Conservation (phyloP, 352 stramenopile species). For the Lagenidium giganteum region DNA sequence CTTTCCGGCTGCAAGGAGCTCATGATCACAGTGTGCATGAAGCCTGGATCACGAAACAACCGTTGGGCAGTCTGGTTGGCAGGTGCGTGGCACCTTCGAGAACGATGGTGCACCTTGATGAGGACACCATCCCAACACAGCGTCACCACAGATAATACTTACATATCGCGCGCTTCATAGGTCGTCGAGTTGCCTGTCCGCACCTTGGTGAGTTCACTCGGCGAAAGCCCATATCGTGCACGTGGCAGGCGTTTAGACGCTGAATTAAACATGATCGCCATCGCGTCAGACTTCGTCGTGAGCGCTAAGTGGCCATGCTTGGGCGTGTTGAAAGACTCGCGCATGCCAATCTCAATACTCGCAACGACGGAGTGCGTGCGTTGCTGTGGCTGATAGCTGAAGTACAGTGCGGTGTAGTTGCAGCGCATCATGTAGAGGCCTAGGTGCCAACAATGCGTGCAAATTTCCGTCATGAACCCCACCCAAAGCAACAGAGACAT, state of each 20-base stretch:
- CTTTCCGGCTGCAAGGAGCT: slow-evolving; percentile 28
- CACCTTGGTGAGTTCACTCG: slow-evolving; percentile 15
- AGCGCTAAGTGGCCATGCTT: slow-evolving; percentile 75
- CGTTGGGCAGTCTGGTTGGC: slow-evolving; percentile 34
- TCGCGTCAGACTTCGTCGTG: slow-evolving; percentile 37
- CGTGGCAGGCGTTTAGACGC: slow-evolving; percentile 35
- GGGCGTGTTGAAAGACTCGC: slow-evolving; percentile 39
- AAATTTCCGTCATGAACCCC: too few relatives aligned
- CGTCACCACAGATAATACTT: neutral
- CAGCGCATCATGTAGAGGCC: slow-evolving; percentile 70
- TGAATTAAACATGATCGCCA: slow-evolving; percentile 74
- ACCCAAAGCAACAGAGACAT: slow-evolving; percentile 1
- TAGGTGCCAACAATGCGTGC: too few relatives aligned
- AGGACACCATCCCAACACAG: neutral
- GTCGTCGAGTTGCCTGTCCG: slow-evolving; percentile 43
- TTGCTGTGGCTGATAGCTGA: slow-evolving; percentile 22
- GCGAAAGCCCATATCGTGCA: slow-evolving; percentile 32
- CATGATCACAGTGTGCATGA: slow-evolving; percentile 61
- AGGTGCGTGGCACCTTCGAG: slow-evolving; percentile 45
- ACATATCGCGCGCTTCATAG: slow-evolving; percentile 54
- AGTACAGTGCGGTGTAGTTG: slow-evolving; percentile 61
- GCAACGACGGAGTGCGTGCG: slow-evolving; percentile 21
- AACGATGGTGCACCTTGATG: neutral
- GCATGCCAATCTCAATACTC: slow-evolving; percentile 35
- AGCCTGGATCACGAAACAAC: slow-evolving; percentile 51